Evolutionary conservation across 495 filamentous ascomycete species (phyloP), one percentile per base, ranked within the genome.

Genomic region (Neurospora sp.): DNA sequence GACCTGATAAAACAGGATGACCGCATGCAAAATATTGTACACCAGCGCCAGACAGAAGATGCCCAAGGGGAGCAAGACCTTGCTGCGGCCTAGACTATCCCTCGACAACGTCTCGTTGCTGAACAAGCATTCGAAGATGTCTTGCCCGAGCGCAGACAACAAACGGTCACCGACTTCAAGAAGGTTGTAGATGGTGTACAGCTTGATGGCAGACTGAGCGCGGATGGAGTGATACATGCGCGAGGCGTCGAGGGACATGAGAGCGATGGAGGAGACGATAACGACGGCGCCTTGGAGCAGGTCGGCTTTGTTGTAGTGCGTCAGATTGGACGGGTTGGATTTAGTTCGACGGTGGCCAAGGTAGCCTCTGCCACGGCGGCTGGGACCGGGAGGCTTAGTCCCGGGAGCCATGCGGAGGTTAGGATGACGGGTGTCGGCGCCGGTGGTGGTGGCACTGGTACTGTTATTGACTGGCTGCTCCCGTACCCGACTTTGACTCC

Each of bases 151-250:
- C 1, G 96, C 95, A 5, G 93, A 92, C 71, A 98, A 88, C 0
- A 99, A 86, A 36, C 93, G 90, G 79, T 99, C 96, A 70, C 90
- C 90, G 11, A 94, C 88, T 82, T 99, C 96, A 5, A 99, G 86
- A 39, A 97, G 92, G 77, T 98, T 98, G 84, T 97, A 98, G 69
- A 99, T 98, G 62, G 98, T 94, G 81, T 98, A 99, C 4, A 99
- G 86, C 80, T 99, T 99, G 83, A 99, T 97, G 9, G 94, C 94
- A 5, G 94, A 93, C 82, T 98, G 96, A 9, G 94, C 96, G 66
- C 94, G 90, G 78, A 99, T 98, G 78, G 94, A 92, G 80, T 99
- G 96, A 82, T 99, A 99, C 93, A 99, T 97, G 42, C 94, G 89
- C 79, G 94, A 97, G 13, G 96, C 95, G 82, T 99, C 96, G 48